phyloP scores from a whole-genome alignment of 2,329 filamentous ascomycete genomes.

The Trematosphaeria pertusa region DNA sequence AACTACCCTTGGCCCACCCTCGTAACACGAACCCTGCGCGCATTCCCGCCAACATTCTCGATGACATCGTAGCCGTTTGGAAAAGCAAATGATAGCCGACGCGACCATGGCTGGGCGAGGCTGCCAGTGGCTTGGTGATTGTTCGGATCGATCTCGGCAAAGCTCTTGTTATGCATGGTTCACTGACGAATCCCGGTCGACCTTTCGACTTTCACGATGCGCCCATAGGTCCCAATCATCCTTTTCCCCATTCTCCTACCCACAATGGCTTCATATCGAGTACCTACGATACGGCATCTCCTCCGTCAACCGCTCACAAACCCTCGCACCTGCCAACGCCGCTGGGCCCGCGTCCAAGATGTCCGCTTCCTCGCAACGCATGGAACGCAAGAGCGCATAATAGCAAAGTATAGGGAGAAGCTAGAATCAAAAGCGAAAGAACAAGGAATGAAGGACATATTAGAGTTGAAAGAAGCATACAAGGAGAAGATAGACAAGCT shows the following conservation, averaged over 20 bases:
- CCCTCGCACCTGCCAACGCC: conserved; percentile 64
- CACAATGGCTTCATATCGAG: conserved; percentile 32
- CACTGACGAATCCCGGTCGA: too few relatives aligned
- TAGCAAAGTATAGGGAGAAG: conserved; percentile 88
- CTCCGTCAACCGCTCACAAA: conserved; percentile 39
- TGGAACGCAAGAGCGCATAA: conserved; percentile 68
- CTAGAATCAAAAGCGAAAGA: conserved; percentile 80
- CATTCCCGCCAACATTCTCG: too few relatives aligned
- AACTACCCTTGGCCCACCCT: too few relatives aligned
- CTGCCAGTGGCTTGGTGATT: conserved; percentile 1
- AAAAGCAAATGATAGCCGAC: conserved; percentile 1
- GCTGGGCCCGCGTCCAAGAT: conserved; percentile 92
- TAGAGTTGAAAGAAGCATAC: conserved; percentile 82
- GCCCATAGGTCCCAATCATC: too few relatives aligned
- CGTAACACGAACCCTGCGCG: too few relatives aligned
- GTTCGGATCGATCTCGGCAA: conserved; percentile 11
- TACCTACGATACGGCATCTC: conserved; percentile 37
- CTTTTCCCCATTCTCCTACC: background rate
- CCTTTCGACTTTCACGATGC: too few relatives aligned
- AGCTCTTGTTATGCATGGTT: too few relatives aligned
- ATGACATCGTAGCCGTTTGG: background rate
- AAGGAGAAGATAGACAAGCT: conserved; percentile 79
- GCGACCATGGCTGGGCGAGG: background rate
- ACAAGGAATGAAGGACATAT: conserved; percentile 73
- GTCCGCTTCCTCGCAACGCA: conserved; percentile 88